phyloP scores from a whole-genome alignment of 2,329 filamentous ascomycete species.

The Botrytis fragariae region DNA sequence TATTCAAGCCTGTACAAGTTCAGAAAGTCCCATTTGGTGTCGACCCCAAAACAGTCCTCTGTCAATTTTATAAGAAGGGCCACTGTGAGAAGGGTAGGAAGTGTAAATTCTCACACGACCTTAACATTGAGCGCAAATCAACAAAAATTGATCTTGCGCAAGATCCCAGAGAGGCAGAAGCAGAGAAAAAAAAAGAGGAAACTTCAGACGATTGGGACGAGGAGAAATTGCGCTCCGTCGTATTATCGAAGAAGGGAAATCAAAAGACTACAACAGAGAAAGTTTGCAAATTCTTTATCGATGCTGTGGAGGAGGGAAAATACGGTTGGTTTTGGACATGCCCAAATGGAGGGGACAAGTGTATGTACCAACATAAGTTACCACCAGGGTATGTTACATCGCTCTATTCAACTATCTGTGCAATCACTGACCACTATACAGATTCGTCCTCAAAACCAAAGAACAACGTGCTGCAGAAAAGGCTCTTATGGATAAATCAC shows the following conservation, averaged over 20 bases:
- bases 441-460: constrained; percentile 95
- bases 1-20: constrained; percentile 89
- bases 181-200: constrained; percentile 80
- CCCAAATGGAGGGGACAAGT: constrained; percentile 94
- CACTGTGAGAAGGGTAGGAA: constrained; percentile 96
- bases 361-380: constrained; percentile 96
- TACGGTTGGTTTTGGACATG: constrained; percentile 99
- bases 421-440: constrained; percentile 42
- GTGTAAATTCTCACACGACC: constrained; percentile 96
- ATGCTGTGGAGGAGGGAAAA: constrained; percentile 95
- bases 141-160: constrained; percentile 91
- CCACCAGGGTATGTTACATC: constrained; percentile 75
- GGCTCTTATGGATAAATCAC: constrained; percentile 91
- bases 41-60: constrained; percentile 95
- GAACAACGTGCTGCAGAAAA: constrained; percentile 95
- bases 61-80: constrained; percentile 96
- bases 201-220: constrained; percentile 98
- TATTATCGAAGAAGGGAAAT: constrained; percentile 95
- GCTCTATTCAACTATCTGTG: not conserved
- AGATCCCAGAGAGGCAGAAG: constrained; percentile 72
- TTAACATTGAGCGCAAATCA: constrained; percentile 83
- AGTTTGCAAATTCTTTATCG: constrained; percentile 98
- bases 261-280: constrained; percentile 94
- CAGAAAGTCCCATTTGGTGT: constrained; percentile 98
- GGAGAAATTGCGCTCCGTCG: constrained; percentile 86